phyloP scores from a whole-genome alignment of 2,329 filamentous ascomycete species.

The Harringtonia lauricola region DNA sequence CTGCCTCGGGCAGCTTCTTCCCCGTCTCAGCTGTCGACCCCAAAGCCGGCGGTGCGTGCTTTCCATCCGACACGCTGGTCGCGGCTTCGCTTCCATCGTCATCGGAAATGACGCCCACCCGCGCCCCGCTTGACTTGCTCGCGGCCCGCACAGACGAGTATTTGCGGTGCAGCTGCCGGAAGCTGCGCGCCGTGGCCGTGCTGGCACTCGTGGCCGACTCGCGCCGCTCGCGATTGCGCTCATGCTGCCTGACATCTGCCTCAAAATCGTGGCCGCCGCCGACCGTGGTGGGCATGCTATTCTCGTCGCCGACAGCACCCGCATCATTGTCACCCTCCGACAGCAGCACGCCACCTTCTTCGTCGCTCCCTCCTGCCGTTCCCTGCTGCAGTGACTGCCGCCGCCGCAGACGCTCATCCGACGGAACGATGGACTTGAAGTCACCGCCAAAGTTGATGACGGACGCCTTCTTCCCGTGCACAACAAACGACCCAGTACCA shows the following conservation, averaged over 20 bases:
- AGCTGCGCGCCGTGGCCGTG: slow-evolving; percentile 56
- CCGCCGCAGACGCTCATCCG: slow-evolving; percentile 60
- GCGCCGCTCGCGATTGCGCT: slow-evolving; percentile 35
- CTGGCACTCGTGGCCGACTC: slow-evolving; percentile 54
- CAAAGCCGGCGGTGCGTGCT: slow-evolving; percentile 38
- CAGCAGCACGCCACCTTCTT: slow-evolving; percentile 18
- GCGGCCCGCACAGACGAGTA: slow-evolving; percentile 42
- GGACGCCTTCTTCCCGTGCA: slow-evolving; percentile 96
- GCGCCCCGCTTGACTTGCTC: slow-evolving; percentile 15
- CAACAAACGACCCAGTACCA: slow-evolving; percentile 79
- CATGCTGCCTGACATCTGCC: slow-evolving; percentile 33
- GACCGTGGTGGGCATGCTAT: not conserved
- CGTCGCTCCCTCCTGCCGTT: slow-evolving; percentile 15
- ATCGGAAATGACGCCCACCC: slow-evolving; percentile 19
- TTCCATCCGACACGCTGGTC: slow-evolving; percentile 48
- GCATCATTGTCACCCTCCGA: not conserved
- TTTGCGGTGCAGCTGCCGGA: slow-evolving; percentile 49
- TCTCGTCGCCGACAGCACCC: not conserved
- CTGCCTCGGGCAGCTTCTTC: slow-evolving; percentile 19
- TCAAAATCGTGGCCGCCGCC: slow-evolving; percentile 30
- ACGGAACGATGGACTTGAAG: slow-evolving; percentile 59
- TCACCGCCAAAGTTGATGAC: slow-evolving; percentile 96
- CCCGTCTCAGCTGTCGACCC: slow-evolving; percentile 17
- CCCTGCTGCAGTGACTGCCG: slow-evolving; percentile 36
- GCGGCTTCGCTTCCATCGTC: slow-evolving; percentile 49